Base-by-base conservation (phyloP, 2,329 filamentous ascomycete genomes). In the Trichoderma citrinoviride region DNA sequence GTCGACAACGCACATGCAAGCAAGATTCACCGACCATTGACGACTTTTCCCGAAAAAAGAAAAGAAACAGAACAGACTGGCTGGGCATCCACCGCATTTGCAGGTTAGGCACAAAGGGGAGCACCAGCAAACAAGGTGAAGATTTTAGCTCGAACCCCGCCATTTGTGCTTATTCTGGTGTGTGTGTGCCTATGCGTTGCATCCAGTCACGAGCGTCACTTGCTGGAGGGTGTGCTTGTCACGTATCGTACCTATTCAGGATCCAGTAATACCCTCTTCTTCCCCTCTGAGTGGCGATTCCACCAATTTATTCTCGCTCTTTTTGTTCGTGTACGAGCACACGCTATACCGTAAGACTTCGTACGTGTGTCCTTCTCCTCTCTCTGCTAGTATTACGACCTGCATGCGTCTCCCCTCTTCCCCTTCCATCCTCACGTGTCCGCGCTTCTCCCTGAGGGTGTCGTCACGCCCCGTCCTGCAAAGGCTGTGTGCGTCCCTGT, bases 81-180 rank as follows among this genome's bases (percentile, higher is more conserved):
- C 33, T 37, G 33, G 33, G 33, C 33, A 37, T 37, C 33, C 33
- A 37, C 33, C 33, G 33, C 33, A 37, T 37, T 37, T 37, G 33
- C 33, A 37, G 33, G 33, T 37, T 37, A 37, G 33, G 33, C 33
- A 37, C 33, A 37, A 37, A 37, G 33, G 33, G 57, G 57, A 61
- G 57, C 57, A 37, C 33, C 12, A 14, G 33, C 46, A 61, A 50
- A 40, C n/a, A n/a, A 27, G 52, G 44, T 37, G 33, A 37, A 37
- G 33, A 37, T 14, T 43, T 37, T 46, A 57, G 41, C 57, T 52
- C 21, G 23, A 47, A 40, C 47, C 33, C 58, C 58, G 58, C 58
- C 47, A 61, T 52, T 43, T 47, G 33, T 37, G 55, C 33, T 33
- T 27, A 43, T 27, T 40, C 7, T 29, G 27, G 29, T 29, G 29